Evolutionary conservation across 2,329 filamentous ascomycete species (phyloP).

Genomic region (Colletotrichum orbiculare): DNA sequence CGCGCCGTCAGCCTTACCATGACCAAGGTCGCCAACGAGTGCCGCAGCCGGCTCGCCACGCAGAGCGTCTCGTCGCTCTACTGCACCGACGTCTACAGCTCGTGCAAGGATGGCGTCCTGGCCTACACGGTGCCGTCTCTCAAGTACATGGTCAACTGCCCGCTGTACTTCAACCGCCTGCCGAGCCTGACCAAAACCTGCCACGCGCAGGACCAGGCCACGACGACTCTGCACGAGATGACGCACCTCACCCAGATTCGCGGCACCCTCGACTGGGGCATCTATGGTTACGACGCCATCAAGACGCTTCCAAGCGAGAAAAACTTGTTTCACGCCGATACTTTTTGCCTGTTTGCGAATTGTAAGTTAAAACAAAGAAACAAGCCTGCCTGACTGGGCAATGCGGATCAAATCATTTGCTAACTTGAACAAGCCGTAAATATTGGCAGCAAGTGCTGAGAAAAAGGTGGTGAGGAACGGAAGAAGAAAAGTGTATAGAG

Average conservation of each 20-base stretch:
- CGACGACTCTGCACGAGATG: conserved; percentile 73
- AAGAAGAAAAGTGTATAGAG: not conserved
- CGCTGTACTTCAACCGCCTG: conserved; percentile 66
- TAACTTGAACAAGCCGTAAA: not conserved
- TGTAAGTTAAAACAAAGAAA: not conserved
- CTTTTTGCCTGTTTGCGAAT: conserved; percentile 37
- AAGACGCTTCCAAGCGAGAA: conserved; percentile 17
- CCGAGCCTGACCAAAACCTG: conserved; percentile 61
- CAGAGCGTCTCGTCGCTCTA: conserved; percentile 63
- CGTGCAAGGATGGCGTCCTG: conserved; percentile 62
- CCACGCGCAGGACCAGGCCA: conserved; percentile 65
- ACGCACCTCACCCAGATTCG: conserved; percentile 69
- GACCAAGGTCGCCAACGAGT: conserved; percentile 63
- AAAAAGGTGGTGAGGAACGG: not conserved
- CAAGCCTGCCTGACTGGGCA: not conserved
- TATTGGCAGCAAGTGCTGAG: not conserved
- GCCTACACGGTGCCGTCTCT: conserved; percentile 69
- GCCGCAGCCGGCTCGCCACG: conserved; percentile 54
- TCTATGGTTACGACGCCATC: conserved; percentile 37
- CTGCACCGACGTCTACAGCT: conserved; percentile 67
- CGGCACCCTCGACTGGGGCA: conserved; percentile 55
- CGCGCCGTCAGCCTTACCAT: conserved; percentile 62
- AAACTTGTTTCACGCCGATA: conserved; percentile 38
- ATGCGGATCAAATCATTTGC: not conserved
- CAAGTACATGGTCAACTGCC: conserved; percentile 71